A percentile compares a stretch with the other conserved stretches of the same genome.
Conservation (phyloP, 2,329 filamentous ascomycete genomes). For the Capronia epimyces region DNA sequence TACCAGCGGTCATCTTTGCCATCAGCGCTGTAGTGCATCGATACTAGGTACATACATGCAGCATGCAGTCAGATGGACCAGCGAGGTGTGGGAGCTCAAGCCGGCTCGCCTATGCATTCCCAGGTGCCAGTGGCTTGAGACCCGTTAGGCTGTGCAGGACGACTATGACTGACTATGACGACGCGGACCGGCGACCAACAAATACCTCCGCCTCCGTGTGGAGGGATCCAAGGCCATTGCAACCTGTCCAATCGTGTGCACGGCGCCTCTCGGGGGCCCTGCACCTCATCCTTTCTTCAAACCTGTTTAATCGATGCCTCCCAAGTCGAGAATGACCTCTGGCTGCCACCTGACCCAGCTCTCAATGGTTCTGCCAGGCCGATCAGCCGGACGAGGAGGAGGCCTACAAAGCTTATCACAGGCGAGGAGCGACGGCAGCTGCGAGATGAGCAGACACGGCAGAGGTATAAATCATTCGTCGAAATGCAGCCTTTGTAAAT, state of each 20-base stretch:
- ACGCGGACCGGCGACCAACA: not conserved
- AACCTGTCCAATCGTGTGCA: not conserved
- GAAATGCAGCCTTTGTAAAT: too few relatives aligned
- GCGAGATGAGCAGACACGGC: too few relatives aligned
- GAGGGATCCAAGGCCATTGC: not conserved
- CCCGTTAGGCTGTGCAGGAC: conserved; percentile 15
- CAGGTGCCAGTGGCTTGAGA: conserved; percentile 4
- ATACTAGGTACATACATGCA: conserved; percentile 9
- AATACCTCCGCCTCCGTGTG: not conserved
- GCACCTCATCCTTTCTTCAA: not conserved
- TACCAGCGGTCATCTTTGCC: not conserved
- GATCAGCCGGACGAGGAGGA: not conserved
- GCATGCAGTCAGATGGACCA: not conserved
- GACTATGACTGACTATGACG: conserved; percentile 17
- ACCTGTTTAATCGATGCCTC: not conserved
- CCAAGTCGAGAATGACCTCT: not conserved
- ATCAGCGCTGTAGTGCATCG: not conserved
- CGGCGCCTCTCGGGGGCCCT: not conserved
- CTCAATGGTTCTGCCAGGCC: not conserved
- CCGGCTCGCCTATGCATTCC: not conserved
- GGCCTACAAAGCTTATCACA: too few relatives aligned
- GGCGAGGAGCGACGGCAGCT: too few relatives aligned
- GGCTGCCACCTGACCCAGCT: not conserved
- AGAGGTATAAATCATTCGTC: too few relatives aligned
- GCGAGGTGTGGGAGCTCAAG: conserved; percentile 8